Evolutionary conservation across 2,329 filamentous ascomycete species (phyloP), one percentile per base, ranked within the genome.

Genomic region (Arthrinium phaeospermum): DNA sequence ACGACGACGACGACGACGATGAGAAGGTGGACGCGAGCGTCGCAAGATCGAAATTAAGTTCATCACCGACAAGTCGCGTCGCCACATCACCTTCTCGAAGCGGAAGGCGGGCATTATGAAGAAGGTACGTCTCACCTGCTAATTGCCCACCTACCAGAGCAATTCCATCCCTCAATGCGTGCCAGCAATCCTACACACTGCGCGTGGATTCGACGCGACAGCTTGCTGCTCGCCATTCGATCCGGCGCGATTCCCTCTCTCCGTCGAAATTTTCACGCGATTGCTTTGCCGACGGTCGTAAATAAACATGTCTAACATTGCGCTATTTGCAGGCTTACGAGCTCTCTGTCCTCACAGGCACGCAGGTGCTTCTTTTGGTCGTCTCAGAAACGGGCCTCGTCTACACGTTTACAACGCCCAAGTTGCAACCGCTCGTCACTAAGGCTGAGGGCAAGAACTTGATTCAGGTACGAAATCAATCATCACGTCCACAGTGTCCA

Each of bases 21-120:
- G 96, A 98, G 84, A 98, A 98, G 91, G 94, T 75, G 95, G 95
- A 81, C 95, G 96, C 85, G 96, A 98, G 90, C 93, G 96, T 82
- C 92, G 96, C 86, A 99, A 99, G 93, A 99, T 99, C 80, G 96
- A 99, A 86, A 99, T 99, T 87, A 99, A 99, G 90, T 99, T 99
- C 87, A 99, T 99, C 85, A 96, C 95, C 85, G 96, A 99, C 86
- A 99, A 99, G 89, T 98, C 96, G 86, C 95, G 96, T 86, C 93
- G 96, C 75, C 96, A 99, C 88, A 99, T 98, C 83, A 98, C 96
- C 80, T 98, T 99, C 85, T 98, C 96, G 78, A 99, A 99, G 91
- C 94, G 96, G 84, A 99, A 99, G 89, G 96, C 96, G 72, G 96
- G 96, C 79, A 98, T 99, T 85, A 98, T 99, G 96, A 98, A 99